A percentile compares a stretch with the other conserved stretches of the same genome.
phyloP scores from a whole-genome alignment of 2,329 filamentous ascomycete species.

The Scedosporium boydii region DNA sequence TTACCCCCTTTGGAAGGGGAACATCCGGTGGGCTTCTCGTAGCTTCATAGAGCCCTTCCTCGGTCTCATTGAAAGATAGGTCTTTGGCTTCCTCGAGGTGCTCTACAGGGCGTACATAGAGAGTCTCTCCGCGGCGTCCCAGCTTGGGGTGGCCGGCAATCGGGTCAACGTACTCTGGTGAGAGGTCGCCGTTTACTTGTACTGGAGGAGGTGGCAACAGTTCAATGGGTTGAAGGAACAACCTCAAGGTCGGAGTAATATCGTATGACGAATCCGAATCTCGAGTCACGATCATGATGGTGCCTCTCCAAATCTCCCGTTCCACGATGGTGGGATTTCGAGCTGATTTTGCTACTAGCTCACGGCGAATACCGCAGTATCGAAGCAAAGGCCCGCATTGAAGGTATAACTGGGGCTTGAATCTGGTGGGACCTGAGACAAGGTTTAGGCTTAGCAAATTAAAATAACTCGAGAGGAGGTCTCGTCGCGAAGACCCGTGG shows the following conservation, averaged over 20 bases:
- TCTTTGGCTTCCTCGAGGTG: conserved; percentile 71
- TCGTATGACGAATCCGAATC: conserved; percentile 78
- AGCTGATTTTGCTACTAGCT: conserved; percentile 34
- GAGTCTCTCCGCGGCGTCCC: conserved; percentile 71
- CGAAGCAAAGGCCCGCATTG: conserved; percentile 86
- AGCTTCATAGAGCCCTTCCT: conserved; percentile 73
- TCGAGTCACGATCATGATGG: conserved; percentile 87
- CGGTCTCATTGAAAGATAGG: conserved; percentile 68
- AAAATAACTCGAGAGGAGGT: no score
- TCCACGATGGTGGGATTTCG: conserved; percentile 32
- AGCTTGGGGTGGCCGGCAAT: conserved; percentile 81
- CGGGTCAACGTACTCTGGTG: conserved; percentile 80
- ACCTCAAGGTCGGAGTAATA: conserved; percentile 64
- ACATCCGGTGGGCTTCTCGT: conserved; percentile 44
- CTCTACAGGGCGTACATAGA: conserved; percentile 86
- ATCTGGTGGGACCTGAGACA: conserved; percentile 51
- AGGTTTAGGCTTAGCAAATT: conserved; percentile 9
- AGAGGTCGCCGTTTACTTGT: conserved; percentile 55
- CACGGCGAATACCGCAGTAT: conserved; percentile 72
- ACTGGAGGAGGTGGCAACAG: conserved; percentile 69
- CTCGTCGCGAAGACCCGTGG: background rate
- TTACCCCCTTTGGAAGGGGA: conserved; percentile 26
- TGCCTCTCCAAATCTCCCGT: conserved; percentile 83
- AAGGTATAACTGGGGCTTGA: conserved; percentile 74
- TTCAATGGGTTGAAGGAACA: conserved; percentile 83